Conservation (phyloP, 352 stramenopile species). For the Phytophthora brassicae region DNA sequence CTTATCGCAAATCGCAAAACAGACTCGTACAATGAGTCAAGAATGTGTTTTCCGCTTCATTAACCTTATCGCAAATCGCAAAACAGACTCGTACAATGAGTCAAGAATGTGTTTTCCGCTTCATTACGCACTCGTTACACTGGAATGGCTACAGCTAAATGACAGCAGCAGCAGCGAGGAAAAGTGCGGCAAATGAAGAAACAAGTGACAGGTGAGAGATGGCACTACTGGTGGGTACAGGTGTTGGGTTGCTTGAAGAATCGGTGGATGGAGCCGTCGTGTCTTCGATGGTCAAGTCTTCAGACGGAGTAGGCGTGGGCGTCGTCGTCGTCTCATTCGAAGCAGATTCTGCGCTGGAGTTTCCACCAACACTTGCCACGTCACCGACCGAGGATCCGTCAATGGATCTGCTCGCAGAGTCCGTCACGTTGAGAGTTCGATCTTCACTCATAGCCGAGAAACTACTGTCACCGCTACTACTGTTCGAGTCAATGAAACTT, state of each 20-base stretch:
- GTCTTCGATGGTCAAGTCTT: constrained; percentile 16
- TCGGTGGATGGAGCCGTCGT: constrained; percentile 1
- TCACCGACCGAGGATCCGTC: background rate
- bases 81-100: too few species aligned
- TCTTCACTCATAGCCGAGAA: constrained; percentile 13
- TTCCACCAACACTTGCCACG: constrained; percentile 5
- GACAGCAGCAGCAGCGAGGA: background rate
- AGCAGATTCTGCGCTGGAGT: background rate
- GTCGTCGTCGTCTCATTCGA: background rate
- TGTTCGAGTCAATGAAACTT: constrained; percentile 1
- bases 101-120: too few species aligned
- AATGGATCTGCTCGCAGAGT: background rate
- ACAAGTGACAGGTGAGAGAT: background rate
- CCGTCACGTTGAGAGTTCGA: constrained; percentile 15
- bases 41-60: too few species aligned
- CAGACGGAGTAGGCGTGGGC: constrained; percentile 14
- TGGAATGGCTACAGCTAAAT: background rate
- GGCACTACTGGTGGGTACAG: constrained; percentile 14
- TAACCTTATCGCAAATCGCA: too few species aligned
- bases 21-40: too few species aligned
- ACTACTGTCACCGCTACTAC: constrained; percentile 9
- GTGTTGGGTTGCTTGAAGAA: constrained; percentile 19
- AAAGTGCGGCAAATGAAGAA: background rate
- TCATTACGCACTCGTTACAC: too few species aligned
- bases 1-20: too few species aligned